Percentiles rank a stretch among this genome's conserved stretches.
Evolutionary conservation across 805 yeast species (phyloP).

Genomic region (Hanseniaspora mollemarum): DNA sequence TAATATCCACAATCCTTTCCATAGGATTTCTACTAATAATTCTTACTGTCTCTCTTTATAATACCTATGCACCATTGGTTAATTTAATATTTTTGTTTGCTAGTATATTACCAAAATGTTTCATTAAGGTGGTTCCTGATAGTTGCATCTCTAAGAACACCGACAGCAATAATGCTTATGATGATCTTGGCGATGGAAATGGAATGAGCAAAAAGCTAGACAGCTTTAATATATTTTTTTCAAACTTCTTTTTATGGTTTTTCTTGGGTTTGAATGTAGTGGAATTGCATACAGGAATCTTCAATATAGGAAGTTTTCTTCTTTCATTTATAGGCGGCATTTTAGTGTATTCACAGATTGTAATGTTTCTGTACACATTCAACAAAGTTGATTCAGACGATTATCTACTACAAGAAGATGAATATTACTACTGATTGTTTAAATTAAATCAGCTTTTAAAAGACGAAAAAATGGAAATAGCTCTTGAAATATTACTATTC

Average conservation of each 20-base stretch:
- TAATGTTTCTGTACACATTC: constrained; percentile 11
- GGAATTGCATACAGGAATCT: constrained; percentile 10
- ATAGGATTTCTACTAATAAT: constrained; percentile 82
- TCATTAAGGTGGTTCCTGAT: constrained; percentile 40
- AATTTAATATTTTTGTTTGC: constrained; percentile 54
- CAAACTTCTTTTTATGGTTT: constrained; percentile 15
- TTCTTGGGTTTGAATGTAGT: constrained; percentile 13
- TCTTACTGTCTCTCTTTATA: constrained; percentile 74
- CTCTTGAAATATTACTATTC: no score
- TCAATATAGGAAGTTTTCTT: constrained; percentile 6
- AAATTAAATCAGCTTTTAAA: no score
- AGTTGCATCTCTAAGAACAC: constrained; percentile 54
- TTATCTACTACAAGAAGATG: constrained; percentile 8
- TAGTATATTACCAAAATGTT: constrained; percentile 62
- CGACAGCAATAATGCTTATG: constrained; percentile 18
- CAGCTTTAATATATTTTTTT: constrained; percentile 9
- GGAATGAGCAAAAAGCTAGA: constrained; percentile 45
- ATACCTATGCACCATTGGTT: constrained; percentile 82
- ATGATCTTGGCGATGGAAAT: constrained; percentile 47
- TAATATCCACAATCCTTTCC: constrained; percentile 41
- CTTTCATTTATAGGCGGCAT: constrained; percentile 12
- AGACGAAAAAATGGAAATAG: no score
- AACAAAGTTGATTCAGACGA: constrained; percentile 1
- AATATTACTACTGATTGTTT: constrained; percentile 5
- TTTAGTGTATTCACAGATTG: constrained; percentile 7